Conservation (phyloP, 768 basidiomycete genomes). For the Lentinus brumalis region DNA sequence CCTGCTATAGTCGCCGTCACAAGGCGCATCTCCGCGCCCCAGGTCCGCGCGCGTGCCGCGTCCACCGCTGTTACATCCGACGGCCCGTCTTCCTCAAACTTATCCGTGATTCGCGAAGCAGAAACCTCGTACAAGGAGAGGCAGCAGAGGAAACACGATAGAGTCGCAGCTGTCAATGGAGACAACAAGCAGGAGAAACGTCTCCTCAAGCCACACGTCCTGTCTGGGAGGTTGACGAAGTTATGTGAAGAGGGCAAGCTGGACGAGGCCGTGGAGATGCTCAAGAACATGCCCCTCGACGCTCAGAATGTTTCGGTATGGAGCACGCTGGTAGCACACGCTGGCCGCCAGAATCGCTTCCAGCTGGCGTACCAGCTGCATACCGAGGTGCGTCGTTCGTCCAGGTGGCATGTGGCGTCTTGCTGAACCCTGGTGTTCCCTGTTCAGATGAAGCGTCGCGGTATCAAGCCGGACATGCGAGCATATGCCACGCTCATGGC, state of each 20-base stretch:
- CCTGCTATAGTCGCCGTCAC: conserved; percentile 1
- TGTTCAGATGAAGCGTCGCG: conserved; percentile 80
- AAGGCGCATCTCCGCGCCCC: neutral
- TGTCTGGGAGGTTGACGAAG: conserved; percentile 59
- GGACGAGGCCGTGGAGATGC: conserved; percentile 62
- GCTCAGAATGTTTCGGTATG: conserved; percentile 77
- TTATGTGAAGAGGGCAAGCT: conserved; percentile 57
- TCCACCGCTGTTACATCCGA: neutral
- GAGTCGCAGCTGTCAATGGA: neutral
- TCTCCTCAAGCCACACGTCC: conserved; percentile 62
- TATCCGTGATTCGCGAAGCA: neutral
- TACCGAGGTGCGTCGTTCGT: conserved; percentile 53
- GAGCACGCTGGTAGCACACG: conserved; percentile 77
- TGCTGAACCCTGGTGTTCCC: no score
- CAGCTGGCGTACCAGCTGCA: conserved; percentile 67
- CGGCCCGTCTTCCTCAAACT: neutral
- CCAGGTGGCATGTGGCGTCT: neutral
- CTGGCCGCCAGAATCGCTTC: conserved; percentile 56
- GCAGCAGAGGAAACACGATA: neutral
- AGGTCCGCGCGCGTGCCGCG: neutral
- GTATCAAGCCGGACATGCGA: conserved; percentile 64
- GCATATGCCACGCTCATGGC: conserved; percentile 71
- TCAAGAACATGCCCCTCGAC: conserved; percentile 71
- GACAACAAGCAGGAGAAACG: conserved; percentile 9
- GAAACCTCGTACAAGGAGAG: neutral